Base-by-base conservation (phyloP, 805 yeast genomes). In the Tetrapisispora phaffii region DNA sequence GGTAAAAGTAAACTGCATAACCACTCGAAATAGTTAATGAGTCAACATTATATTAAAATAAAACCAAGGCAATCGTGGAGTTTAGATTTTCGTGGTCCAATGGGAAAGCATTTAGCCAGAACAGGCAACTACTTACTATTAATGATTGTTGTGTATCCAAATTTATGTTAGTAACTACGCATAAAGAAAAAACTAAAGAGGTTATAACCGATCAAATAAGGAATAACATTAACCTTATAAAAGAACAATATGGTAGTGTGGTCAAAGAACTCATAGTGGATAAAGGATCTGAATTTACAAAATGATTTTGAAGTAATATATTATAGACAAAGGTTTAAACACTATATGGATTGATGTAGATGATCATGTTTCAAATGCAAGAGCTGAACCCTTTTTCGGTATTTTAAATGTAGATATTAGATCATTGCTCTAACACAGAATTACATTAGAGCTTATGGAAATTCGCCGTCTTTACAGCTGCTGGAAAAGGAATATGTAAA, bases 61-160 rank as follows among this genome's bases (percentile, higher is more conserved):
- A n/a, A 12, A 38, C 44, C 47, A 17, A 44, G 47, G 2, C n/a
- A 36, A 6, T 42, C 47, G 1, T 47, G 47, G 46, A 42, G 47
- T 31, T 3, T 44, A 3, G 47, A 44, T 24, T 7, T 41, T 2
- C 35, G 39, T 33, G 50, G 50, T 2, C 50, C 48, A 31, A 39
- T 47, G 3, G 12, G 17, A 6, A 29, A 34, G 22, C 21, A n/a
- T 19, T n/a, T 10, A 4, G 2, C 32, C 8, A 23, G 31, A 2
- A 16, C 29, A 6, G 34, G 34, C 7, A 32, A 22, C 9, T 45
- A 47, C 31, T 13, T 47, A 33, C 16, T 44, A 6, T 1, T 47
- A 16, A 49, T 46, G 44, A 46, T 49, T 12, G 52, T 46, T 39
- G 28, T 36, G 41, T 46, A 2, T 44, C 47, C 22, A 22, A 50